Conservation (phyloP, 768 basidiomycete genomes). For the Phylloporus rhodoxanthus region DNA sequence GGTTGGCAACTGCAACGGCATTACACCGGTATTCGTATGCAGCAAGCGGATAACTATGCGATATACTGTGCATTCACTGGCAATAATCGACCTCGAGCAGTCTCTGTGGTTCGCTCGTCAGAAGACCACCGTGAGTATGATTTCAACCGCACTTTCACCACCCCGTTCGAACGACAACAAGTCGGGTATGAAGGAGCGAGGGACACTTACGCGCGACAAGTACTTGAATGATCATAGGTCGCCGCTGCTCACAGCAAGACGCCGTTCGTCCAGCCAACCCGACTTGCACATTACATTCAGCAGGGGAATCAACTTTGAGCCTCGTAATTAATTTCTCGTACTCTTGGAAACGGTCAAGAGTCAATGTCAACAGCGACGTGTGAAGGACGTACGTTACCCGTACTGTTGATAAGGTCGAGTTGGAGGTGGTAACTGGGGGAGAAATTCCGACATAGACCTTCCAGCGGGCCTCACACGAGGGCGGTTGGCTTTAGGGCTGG, state of each 20-base stretch:
- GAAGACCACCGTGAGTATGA: not conserved
- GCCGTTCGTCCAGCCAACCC: constrained; percentile 92
- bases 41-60: no score
- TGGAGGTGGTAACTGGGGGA: constrained; percentile 67
- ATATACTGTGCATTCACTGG: no score
- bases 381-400: constrained; percentile 54
- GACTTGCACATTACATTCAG: constrained; percentile 84
- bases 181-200: constrained; percentile 23
- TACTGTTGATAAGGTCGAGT: constrained; percentile 62
- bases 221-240: constrained; percentile 53
- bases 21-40: no score
- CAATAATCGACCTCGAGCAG: no score
- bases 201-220: constrained; percentile 63
- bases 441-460: no score
- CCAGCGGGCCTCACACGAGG: no score
- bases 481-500: no score
- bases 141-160: not conserved
- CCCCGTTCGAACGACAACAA: not conserved
- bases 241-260: constrained; percentile 70
- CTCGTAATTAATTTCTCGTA: not conserved
- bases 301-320: constrained; percentile 64
- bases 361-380: not conserved
- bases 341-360: not conserved
- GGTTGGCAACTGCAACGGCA: no score
- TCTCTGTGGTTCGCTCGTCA: no score